phyloP scores from a whole-genome alignment of 2,329 filamentous ascomycete species.

The Sarocladiaceae sp. region DNA sequence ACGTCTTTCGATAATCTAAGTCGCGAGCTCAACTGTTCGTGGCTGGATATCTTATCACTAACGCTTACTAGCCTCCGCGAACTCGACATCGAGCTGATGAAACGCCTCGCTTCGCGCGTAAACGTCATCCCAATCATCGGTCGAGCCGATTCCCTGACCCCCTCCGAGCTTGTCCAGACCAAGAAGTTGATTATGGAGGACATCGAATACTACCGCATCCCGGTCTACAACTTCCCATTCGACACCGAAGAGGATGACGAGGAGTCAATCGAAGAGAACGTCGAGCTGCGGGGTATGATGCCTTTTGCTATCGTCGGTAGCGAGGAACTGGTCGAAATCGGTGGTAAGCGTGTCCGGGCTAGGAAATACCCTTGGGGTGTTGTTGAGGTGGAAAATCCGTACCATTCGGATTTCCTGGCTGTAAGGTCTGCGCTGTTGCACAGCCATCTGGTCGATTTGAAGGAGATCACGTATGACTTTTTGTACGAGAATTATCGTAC shows the following conservation, averaged over 20 bases:
- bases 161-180: constrained; percentile 92
- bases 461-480: constrained; percentile 99
- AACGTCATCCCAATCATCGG: constrained; percentile 99
- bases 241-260: constrained; percentile 99
- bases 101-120: constrained; percentile 93
- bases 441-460: constrained; percentile 95
- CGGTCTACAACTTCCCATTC: constrained; percentile 99
- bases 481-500: constrained; percentile 99
- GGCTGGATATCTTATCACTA: too few relatives aligned
- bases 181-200: constrained; percentile 99
- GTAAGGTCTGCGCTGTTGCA: constrained; percentile 95
- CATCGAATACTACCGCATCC: constrained; percentile 99
- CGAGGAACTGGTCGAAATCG: constrained; percentile 91
- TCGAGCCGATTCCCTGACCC: constrained; percentile 95
- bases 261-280: constrained; percentile 98
- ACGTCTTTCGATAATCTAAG: constrained; percentile 28
- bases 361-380: constrained; percentile 99
- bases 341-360: constrained; percentile 85
- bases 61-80: constrained; percentile 71
- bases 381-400: constrained; percentile 97
- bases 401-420: constrained; percentile 96
- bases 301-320: constrained; percentile 98
- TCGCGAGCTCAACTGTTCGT: too few relatives aligned
- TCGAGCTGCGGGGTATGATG: constrained; percentile 95
- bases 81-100: constrained; percentile 99